Evolutionary conservation across 495 filamentous ascomycete genomes (phyloP), one percentile per base, ranked within the genome.

Genomic region (Darksidea phi): DNA sequence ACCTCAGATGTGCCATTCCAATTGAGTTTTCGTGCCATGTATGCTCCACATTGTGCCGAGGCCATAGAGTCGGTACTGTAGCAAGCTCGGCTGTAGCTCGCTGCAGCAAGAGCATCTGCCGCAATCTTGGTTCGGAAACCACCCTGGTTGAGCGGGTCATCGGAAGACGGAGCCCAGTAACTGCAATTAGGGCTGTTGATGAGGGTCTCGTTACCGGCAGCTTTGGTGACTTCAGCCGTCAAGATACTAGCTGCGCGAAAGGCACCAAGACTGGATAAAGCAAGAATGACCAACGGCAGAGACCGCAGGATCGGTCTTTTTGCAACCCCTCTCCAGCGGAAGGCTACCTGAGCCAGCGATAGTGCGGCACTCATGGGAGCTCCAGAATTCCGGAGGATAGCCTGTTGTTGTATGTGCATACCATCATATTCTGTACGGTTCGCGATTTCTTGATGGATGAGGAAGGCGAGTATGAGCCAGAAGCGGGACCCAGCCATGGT

Each of bases 391-490:
- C 48, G 48, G 23, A 50, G 48, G 48, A 50, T 50, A 8, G 48
- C 48, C 23, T 50, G 48, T 50, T 50, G 48, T 28, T 50, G 48
- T 24, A 50, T 50, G 23, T 50, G 48, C 48, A 50, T 50, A 28
- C 48, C 48, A 50, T 50, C 48, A 28, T 50, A 50, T 23, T 50
- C 48, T 50, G 12, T 28, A 21, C 48, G 17, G 48, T 50, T 50
- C 23, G 48, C 24, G 5, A 50, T 50, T 50, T 50, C 23, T 21
- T 50, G 48, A 28, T 50, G 48, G 48, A 50, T 23, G 23, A 50
- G 5, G 48, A 50, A 50, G 23, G 48, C 48, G 6, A 50, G 23
- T 5, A 50, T 50, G 23, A 50, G 5, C 48, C 48, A 50, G 48
- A 50, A 50, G 18, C 48, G 48, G n/a, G 48, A 21, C 48, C 48